Conservation (phyloP, 345 rosid species). For the Lepidium africanum region DNA sequence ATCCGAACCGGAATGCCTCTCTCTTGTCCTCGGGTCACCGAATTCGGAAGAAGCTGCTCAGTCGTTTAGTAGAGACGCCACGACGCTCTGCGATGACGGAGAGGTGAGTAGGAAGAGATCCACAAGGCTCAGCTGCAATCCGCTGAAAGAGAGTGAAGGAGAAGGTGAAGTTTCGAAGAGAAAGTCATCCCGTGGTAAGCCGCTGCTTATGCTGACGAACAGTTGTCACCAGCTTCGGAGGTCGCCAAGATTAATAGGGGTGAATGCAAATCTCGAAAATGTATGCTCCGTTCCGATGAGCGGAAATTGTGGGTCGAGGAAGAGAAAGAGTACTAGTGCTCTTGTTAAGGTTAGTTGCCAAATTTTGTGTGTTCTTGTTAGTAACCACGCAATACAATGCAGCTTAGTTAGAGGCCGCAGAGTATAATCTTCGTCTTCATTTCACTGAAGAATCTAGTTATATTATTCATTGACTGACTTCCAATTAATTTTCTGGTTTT, state of each 20-base stretch:
- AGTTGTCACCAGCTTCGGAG: conserved; percentile 3
- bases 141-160: neutral
- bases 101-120: conserved; percentile 19
- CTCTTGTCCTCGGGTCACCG: conserved; percentile 11
- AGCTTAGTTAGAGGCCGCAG: neutral
- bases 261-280: neutral
- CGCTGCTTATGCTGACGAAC: neutral
- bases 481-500: neutral
- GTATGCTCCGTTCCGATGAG: conserved; percentile 8
- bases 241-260: conserved; percentile 18
- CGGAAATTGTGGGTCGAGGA: neutral
- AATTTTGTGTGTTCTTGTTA: neutral
- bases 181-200: conserved; percentile 1
- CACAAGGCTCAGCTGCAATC: conserved; percentile 5
- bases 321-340: neutral
- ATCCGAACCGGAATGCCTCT: conserved; percentile 10
- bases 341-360: neutral
- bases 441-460: neutral
- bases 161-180: neutral
- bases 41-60: neutral
- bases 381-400: neutral
- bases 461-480: neutral
- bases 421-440: neutral
- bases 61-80: neutral
- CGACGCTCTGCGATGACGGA: neutral